phyloP scores from a whole-genome alignment of 148 eudicot species.

The Fallopia convolvulus region DNA sequence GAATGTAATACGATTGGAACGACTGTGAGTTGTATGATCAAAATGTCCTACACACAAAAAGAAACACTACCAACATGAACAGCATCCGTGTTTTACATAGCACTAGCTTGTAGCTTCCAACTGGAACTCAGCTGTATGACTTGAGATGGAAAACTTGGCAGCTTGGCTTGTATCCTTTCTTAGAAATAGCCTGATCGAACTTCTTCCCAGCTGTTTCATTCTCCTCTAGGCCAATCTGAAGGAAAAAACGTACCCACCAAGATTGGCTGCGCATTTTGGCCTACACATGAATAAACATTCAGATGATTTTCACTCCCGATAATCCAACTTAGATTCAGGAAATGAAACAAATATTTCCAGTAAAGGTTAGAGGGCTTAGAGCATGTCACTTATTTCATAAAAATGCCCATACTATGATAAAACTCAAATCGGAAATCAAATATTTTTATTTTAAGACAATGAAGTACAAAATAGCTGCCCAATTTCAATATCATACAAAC shows the following conservation, averaged over 20 bases:
- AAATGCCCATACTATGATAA: background rate
- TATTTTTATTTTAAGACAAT: background rate
- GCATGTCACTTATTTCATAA: background rate
- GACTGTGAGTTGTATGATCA: background rate
- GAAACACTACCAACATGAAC: background rate
- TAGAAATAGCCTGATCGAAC: slow-evolving; percentile 29
- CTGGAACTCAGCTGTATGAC: slow-evolving; percentile 19
- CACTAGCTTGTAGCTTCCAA: background rate
- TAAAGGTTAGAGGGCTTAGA: too few relatives aligned
- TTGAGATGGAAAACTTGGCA: slow-evolving; percentile 42
- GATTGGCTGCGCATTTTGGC: slow-evolving; percentile 33
- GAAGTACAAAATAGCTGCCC: background rate
- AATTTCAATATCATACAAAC: background rate
- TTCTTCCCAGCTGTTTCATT: slow-evolving; percentile 36
- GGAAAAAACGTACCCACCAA: slow-evolving; percentile 42
- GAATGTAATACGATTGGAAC: background rate
- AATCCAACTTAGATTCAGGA: background rate
- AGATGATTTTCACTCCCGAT: background rate
- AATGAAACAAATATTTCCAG: background rate
- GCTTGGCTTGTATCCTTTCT: slow-evolving; percentile 27
- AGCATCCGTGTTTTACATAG: background rate
- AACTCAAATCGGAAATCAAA: background rate
- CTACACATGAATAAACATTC: slow-evolving; percentile 14
- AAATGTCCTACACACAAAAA: background rate
- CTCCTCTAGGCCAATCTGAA: slow-evolving; percentile 40